A percentile compares a stretch with the other conserved stretches of the same genome.
phyloP scores from a whole-genome alignment of 2,329 filamentous ascomycete genomes.

The Penicillium sclerotigenum region DNA sequence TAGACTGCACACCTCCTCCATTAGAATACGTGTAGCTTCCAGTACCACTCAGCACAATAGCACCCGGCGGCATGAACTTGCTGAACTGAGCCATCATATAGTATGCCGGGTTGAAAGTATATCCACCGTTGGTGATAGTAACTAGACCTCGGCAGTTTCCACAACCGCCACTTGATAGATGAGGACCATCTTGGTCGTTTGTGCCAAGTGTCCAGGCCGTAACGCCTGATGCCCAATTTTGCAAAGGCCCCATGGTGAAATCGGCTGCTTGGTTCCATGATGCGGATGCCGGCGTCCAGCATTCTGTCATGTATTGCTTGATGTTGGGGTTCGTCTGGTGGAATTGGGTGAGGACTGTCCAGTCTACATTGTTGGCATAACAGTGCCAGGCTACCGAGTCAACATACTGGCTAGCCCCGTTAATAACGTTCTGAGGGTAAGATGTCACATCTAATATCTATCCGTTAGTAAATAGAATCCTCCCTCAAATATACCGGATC shows the following conservation, averaged over 20 bases:
- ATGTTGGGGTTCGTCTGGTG: conserved; percentile 31
- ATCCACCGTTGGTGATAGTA: conserved; percentile 37
- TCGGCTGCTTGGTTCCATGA: conserved; percentile 28
- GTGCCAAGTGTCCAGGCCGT: conserved; percentile 34
- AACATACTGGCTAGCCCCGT: conserved; percentile 29
- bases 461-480: background rate
- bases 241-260: conserved; percentile 31
- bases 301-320: conserved; percentile 43
- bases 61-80: conserved; percentile 49
- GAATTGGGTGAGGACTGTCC: conserved; percentile 37
- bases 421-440: conserved; percentile 36
- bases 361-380: conserved; percentile 36
- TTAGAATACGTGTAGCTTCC: conserved; percentile 47
- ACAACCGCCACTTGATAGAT: conserved; percentile 30
- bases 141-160: conserved; percentile 28
- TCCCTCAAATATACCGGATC: background rate
- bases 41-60: conserved; percentile 42
- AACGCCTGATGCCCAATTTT: conserved; percentile 32
- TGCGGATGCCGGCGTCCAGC: conserved; percentile 30
- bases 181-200: conserved; percentile 26
- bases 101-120: conserved; percentile 50
- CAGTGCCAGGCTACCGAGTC: conserved; percentile 41
- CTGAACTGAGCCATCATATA: conserved; percentile 56
- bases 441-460: conserved; percentile 25
- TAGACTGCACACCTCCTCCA: conserved; percentile 41